Conservation (phyloP, 139 green algal genomes). For the Coelastrella sp. region DNA sequence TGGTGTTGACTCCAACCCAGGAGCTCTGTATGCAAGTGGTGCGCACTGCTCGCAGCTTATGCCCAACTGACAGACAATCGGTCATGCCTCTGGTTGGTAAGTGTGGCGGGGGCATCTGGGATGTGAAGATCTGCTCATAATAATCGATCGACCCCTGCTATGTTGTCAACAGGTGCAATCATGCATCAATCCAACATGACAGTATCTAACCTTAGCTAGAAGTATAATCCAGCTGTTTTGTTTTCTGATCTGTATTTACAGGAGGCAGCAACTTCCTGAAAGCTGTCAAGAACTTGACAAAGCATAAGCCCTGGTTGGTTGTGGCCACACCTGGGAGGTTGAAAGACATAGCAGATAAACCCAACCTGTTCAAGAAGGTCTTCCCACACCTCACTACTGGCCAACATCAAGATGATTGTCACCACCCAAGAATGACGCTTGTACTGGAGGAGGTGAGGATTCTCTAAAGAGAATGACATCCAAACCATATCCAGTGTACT, state of each 20-base stretch:
- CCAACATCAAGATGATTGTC: no score
- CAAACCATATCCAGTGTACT: no score
- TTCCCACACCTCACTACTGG: not conserved
- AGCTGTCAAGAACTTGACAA: conserved; percentile 84
- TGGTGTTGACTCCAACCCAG: conserved; percentile 89
- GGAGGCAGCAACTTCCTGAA: conserved; percentile 84
- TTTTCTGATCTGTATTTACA: no score
- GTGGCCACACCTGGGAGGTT: conserved; percentile 96
- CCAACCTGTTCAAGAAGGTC: not conserved
- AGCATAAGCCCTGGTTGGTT: conserved; percentile 87
- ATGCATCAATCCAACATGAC: no score
- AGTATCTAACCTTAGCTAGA: no score
- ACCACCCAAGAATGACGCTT: no score
- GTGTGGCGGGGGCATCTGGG: no score
- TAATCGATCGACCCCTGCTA: no score
- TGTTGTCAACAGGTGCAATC: no score
- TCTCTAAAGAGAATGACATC: not conserved
- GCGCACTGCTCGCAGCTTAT: conserved; percentile 74
- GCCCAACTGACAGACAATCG: conserved; percentile 62
- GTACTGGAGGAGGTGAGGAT: conserved; percentile 31
- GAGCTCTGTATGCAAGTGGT: conserved; percentile 97
- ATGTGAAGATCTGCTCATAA: no score
- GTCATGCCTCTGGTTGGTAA: conserved; percentile 94
- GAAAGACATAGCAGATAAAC: conserved; percentile 69
- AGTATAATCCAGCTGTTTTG: no score